Base-by-base conservation (phyloP, 2,329 filamentous ascomycete genomes). In the Botryotinia narcissicola region DNA sequence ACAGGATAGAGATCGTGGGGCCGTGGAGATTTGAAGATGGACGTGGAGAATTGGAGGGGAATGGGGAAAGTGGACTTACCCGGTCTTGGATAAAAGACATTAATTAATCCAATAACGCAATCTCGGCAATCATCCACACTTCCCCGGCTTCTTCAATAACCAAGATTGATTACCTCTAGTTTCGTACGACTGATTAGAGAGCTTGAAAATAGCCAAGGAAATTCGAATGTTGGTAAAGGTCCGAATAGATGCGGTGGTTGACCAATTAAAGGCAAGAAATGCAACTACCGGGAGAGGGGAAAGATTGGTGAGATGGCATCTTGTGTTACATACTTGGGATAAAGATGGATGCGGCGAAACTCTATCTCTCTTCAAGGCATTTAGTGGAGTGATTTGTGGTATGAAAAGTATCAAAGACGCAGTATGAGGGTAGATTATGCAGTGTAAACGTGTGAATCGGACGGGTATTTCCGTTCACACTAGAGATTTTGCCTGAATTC, bases 371-470 rank as follows among this genome's bases (percentile, higher is more conserved):
- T 57, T 18, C 1, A 29, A 57, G 14, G 51, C 9, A 32, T 16
- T 32, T 57, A 18, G 51, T 57, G 51, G 51, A 29, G 18, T 57
- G 48, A 51, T 51, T 51, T 51, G 48, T 29, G 51, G n/a, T 54
- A 29, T 54, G 51, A 57, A 32, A 18, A 57, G n/a, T 57, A 29
- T 6, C 51, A 32, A 32, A 32, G n/a, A 18, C 12, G n/a, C n/a
- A 57, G 51, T 57, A 57, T n/a, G 51, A 57, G 51, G 51, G 51
- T 57, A 57, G 51, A 57, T 57, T 57, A 57, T 57, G 51, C 51
- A 57, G n/a, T 57, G 51, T 57, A 57, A 57, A 57, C 14, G n/a
- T 57, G 51, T 57, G 51, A 29, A 29, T 9, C 51, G 51, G 51
- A 18, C 51, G 51, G 51, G 51, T 57, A 32, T 57, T 29, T 57